phyloP scores from a whole-genome alignment of 768 basidiomycete genomes.

The Lactarius hengduanensis region DNA sequence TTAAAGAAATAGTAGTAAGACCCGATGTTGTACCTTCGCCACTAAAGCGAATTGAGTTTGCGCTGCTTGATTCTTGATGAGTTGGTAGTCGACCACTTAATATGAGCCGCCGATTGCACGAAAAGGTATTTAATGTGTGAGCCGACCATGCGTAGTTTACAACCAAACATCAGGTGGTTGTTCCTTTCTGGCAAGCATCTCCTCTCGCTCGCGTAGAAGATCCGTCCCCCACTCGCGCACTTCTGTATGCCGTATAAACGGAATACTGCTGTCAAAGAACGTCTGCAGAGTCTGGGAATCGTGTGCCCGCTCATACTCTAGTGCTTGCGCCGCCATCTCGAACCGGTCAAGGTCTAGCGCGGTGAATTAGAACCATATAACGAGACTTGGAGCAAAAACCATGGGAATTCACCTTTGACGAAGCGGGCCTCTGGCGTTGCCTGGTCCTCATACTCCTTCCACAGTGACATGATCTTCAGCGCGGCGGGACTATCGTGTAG shows the following conservation, averaged over 20 bases:
- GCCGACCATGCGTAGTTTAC: neutral
- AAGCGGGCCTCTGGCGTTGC: slow-evolving; percentile 73
- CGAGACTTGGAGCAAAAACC: neutral
- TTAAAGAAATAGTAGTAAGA: neutral
- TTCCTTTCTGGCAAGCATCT: neutral
- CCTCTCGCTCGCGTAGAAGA: slow-evolving; percentile 50
- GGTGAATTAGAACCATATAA: neutral
- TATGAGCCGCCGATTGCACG: neutral
- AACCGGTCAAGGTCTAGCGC: slow-evolving; percentile 75
- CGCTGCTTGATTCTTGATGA: neutral
- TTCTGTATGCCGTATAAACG: slow-evolving; percentile 67
- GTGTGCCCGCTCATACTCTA: slow-evolving; percentile 68
- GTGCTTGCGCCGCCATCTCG: slow-evolving; percentile 85
- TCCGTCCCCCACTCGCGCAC: slow-evolving; percentile 68
- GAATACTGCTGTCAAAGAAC: slow-evolving; percentile 82
- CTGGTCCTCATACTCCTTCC: slow-evolving; percentile 87
- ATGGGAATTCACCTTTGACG: slow-evolving; percentile 62
- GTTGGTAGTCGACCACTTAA: neutral
- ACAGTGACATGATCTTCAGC: slow-evolving; percentile 63
- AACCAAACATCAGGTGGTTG: neutral
- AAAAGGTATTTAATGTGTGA: neutral
- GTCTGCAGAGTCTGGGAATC: slow-evolving; percentile 52
- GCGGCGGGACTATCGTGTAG: slow-evolving; percentile 72
- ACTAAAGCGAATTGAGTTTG: neutral
- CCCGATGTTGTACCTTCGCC: slow-evolving; percentile 2